Base-by-base conservation (phyloP, 768 basidiomycete species). In the Suillus hirtellus region DNA sequence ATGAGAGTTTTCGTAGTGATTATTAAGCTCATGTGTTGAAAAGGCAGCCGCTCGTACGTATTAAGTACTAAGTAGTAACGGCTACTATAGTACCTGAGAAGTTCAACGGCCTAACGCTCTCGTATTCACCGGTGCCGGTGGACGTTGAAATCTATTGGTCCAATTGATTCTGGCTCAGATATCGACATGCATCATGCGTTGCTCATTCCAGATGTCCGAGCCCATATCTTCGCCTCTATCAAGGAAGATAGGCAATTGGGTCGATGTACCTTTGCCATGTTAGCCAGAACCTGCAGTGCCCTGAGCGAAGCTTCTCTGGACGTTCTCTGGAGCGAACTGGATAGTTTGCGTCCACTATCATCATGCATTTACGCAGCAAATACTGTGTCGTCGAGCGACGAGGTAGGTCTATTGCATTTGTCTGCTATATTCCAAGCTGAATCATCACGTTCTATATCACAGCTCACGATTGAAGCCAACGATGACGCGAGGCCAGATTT, bases 291-390 rank as follows among this genome's bases (percentile, higher is more conserved):
- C 15, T 56, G 55, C 4, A 56, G 10, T 2, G 55, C 17, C 24
- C 55, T 56, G 10, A 40, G 38, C 17, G 55, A 56, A 2, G 55
- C 55, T 1, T 56, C 55, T 40, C 21, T 56, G 24, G 55, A 56
- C 10, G 15, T 24, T 15, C 38, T 56, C 15, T 56, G 55, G 55
- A 56, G 38, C 24, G 55, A 56, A 56, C 24, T 56, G 24, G 37
- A 56, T 56, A 56, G 55, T 40, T 40, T 56, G 37, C 38, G 15
- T 56, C 55, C 55, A 38, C 21, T 56, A 38, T 24, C 55, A 56
- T 56, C 55, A 15, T 56, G 55, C 24, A 56, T 56, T 19, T 56
- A 56, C 5, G 8, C 24, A 17, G 38, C 38, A 40, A 56, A 56
- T 15, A 56, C 38, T 40, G 17, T 34, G 15, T 19, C 52, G 5